Base-by-base conservation (phyloP, 345 rosid species). In the Lagerstroemia speciosa region DNA sequence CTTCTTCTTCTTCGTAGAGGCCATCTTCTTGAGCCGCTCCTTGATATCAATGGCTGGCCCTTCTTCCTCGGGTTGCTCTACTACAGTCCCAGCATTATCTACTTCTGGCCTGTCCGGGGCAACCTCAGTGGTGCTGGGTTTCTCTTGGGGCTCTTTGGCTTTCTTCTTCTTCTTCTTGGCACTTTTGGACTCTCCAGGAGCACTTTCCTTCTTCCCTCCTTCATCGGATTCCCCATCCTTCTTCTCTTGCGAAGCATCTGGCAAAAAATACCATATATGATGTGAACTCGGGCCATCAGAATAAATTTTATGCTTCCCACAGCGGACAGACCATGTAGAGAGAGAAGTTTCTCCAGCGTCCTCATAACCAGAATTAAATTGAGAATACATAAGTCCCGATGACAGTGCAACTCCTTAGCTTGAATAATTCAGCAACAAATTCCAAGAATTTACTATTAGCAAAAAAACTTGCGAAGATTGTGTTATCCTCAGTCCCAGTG, bases 91-190 rank as follows among this genome's bases (percentile, higher is more conserved):
- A 48, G 26, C 55, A 48, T 17, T 48, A 19, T 22, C 55, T 48
- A 24, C 55, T 48, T 48, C 55, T 22, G n/a, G 55, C 55, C 6
- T 22, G 24, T 48, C 55, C 55, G 5, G 55, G 24, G 6, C 17
- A 17, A 4, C 24, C 55, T 48, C 55, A 19, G 55, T 19, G 55
- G 9, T 17, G 29, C 53, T 27, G 40, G 80, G 68, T 67, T 83
- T 82, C 58, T 80, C 81, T 61, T 77, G 84, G n/a, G 72, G 6
- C 40, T 84, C 91, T 67, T 83, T 84, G 6, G 61, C 77, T 79
- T 78, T 83, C 81, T 84, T 81, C 73, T 84, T 87, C 83, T 87
- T 87, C 85, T 87, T 87, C 63, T 83, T 87, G 12, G 87, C 78
- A 58, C 34, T 78, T 75, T 85, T 87, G 67, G 81, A 74, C 82